Evolutionary conservation across 1,284 basidiomycete species (phyloP).

Genomic region (Ustilago curta): DNA sequence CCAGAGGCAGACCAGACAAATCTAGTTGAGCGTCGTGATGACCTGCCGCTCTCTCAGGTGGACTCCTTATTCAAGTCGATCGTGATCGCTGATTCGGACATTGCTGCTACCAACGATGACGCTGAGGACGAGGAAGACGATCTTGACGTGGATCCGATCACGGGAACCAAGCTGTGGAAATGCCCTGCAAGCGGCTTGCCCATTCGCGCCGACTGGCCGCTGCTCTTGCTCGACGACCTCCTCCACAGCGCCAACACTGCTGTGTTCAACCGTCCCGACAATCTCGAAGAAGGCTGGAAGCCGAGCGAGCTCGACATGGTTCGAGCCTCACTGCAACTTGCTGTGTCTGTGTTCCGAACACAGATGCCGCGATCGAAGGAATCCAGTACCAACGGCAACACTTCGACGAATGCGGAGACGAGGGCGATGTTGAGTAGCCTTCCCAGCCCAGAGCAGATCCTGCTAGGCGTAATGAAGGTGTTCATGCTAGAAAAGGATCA

Average conservation of each 20-base stretch:
- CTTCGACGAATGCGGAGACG: not conserved
- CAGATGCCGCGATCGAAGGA: constrained; percentile 5
- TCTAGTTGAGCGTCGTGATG: constrained; percentile 8
- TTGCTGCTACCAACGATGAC: constrained; percentile 62
- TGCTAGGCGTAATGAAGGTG: constrained; percentile 86
- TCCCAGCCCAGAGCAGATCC: constrained; percentile 51
- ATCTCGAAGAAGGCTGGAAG: constrained; percentile 81
- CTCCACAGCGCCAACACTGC: constrained; percentile 71
- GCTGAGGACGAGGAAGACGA: constrained; percentile 36
- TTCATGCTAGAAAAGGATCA: constrained; percentile 81
- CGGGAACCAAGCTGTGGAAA: constrained; percentile 70
- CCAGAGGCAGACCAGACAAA: not conserved
- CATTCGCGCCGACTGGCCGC: constrained; percentile 78
- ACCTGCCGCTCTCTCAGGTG: constrained; percentile 24
- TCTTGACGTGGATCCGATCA: constrained; percentile 57
- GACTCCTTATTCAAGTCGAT: constrained; percentile 19
- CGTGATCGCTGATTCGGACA: constrained; percentile 2
- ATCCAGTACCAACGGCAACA: no score
- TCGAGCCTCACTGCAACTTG: constrained; percentile 76
- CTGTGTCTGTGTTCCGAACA: constrained; percentile 69
- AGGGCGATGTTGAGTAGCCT: constrained; percentile 26
- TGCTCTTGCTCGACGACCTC: constrained; percentile 82
- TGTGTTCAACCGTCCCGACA: constrained; percentile 75
- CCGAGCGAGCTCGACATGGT: constrained; percentile 83
- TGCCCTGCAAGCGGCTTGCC: constrained; percentile 74